Evolutionary conservation across 225 moss, liverwort and hornwort species (phyloP).

Genomic region (Thuidium tamariscinum): DNA sequence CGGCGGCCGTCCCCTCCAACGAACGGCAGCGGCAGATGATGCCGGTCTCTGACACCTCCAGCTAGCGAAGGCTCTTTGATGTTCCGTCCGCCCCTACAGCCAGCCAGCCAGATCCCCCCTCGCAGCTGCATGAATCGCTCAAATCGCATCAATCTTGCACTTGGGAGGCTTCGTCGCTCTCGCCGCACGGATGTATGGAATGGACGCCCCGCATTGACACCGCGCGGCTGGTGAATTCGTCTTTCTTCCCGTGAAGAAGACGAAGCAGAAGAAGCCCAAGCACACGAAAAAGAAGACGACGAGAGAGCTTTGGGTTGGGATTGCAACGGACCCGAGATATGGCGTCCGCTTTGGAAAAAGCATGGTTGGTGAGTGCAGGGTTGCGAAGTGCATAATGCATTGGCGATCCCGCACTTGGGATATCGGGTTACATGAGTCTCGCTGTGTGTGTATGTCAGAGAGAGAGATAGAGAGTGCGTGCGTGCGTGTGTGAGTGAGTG

Average conservation of each 20-base stretch:
- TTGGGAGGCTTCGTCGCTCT: background rate
- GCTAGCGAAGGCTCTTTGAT: background rate
- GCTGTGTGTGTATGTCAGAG: background rate
- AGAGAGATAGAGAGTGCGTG: background rate
- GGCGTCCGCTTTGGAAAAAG: conserved; percentile 34
- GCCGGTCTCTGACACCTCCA: background rate
- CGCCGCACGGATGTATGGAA: background rate
- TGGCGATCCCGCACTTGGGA: background rate
- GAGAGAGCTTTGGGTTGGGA: background rate
- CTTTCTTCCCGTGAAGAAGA: background rate
- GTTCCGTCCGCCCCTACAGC: background rate
- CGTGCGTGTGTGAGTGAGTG: background rate
- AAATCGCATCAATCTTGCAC: background rate
- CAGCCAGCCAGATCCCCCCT: background rate
- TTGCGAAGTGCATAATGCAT: background rate
- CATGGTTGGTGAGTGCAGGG: conserved; percentile 30
- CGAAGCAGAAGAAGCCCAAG: background rate
- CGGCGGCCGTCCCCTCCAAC: background rate
- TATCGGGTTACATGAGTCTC: background rate
- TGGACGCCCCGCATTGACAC: background rate
- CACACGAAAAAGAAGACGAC: background rate
- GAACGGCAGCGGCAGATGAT: background rate
- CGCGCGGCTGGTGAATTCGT: background rate
- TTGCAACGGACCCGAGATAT: background rate
- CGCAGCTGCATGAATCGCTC: conserved; percentile 6